These are phyloP conservation scores for Terana coerulea DNA, from an alignment of 768 basidiomycete genomes.

Conservation along the genomic window DNA sequence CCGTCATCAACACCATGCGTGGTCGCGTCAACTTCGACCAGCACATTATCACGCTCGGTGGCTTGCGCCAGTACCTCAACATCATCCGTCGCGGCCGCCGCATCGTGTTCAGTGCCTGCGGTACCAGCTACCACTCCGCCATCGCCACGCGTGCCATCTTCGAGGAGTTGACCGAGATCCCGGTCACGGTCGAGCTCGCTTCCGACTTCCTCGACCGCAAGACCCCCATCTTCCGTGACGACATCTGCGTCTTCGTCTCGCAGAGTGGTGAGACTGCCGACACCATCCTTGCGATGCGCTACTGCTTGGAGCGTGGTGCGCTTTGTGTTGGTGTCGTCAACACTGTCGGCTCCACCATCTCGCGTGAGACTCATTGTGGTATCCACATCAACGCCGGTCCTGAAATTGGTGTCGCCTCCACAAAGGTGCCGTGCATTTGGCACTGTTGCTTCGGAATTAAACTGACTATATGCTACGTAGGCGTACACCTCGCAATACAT, in stretches of 20 bases:
- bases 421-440: slow-evolving; percentile 61
- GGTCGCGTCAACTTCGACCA: slow-evolving; percentile 98
- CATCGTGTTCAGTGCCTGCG: slow-evolving; percentile 97
- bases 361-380: slow-evolving; percentile 98
- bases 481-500: slow-evolving; percentile 99
- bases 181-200: slow-evolving; percentile 93
- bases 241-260: slow-evolving; percentile 92
- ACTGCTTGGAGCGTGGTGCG: slow-evolving; percentile 95
- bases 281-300: slow-evolving; percentile 92
- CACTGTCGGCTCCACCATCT: slow-evolving; percentile 96
- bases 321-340: slow-evolving; percentile 98
- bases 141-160: slow-evolving; percentile 96
- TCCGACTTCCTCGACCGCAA: slow-evolving; percentile 98
- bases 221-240: slow-evolving; percentile 99
- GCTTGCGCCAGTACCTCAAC: slow-evolving; percentile 89
- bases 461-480: slow-evolving; percentile 31
- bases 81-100: slow-evolving; percentile 94
- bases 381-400: slow-evolving; percentile 99
- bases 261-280: slow-evolving; percentile 99
- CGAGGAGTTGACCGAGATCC: slow-evolving; percentile 98
- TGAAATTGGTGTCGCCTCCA: slow-evolving; percentile 98
- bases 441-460: background rate
- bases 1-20: slow-evolving; percentile 99
- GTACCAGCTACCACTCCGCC: slow-evolving; percentile 97
- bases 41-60: slow-evolving; percentile 89